Evolutionary conservation across 805 yeast species (phyloP), one percentile per base, ranked within the genome.

Genomic region (Lipomyces yamadae): DNA sequence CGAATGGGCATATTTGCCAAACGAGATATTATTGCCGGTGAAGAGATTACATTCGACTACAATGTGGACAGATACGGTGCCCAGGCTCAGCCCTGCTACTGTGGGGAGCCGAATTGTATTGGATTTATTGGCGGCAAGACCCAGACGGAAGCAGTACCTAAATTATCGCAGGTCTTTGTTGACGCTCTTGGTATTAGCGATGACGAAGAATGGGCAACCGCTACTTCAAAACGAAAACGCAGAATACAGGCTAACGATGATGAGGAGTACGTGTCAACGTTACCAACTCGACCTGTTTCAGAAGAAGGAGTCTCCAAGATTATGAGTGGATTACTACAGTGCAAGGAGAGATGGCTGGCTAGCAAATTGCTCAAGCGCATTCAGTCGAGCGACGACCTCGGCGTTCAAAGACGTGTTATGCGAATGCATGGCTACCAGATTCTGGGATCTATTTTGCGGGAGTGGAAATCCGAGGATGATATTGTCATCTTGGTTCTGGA

Each of bases 21-120:
- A 72, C 81, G 97, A 70, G 78, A 82, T 34, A 91, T 94, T 61
- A 56, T 70, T 6, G 77, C 78, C 66, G 97, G 97, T 63, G 98
- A 95, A 77, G 99, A 94, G 76, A 86, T 94, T 72, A 91, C 98
- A 0, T 90, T 90, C 77, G 93, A 90, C 75, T 94, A 94, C 78
- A 94, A 94, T 74, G 98, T 95, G 42, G 99, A 94, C 78, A 82
- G 98, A 70, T 94, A 93, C 76, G 99, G 99, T 37, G 96, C 98
- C 1, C 88, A 88, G 66, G 92, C 96, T 13, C 98, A 95, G 79
- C 89, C 90, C 39, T 94, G 99, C 79, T 90, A 90, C 78, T 94
- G 99, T 80, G 97, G 96, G 2, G 96, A 92, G 71, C 82, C 89
- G 35, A 93, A 92, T 78, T 94, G 99, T 83, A 83, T 92, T 55